These are phyloP conservation scores for Mortierella hygrophila DNA, from an alignment of 192 early-diverging fungal genomes.

Conservation along the genomic window DNA sequence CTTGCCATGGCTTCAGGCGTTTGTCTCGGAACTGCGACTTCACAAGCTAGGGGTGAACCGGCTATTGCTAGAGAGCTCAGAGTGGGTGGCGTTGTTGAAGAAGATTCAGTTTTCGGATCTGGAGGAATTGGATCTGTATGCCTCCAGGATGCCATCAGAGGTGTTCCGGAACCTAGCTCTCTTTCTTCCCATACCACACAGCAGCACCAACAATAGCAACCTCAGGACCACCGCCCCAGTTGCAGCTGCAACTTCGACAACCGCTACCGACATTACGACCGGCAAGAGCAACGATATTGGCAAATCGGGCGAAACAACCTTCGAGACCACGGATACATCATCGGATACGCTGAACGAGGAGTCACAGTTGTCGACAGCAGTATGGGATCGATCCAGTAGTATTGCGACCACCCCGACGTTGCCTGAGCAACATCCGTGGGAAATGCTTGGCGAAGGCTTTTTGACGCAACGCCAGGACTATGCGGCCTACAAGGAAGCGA, in stretches of 20 bases:
- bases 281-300: background rate
- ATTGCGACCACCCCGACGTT: background rate
- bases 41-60: slow-evolving; percentile 12
- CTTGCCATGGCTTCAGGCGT: slow-evolving; percentile 12
- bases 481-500: background rate
- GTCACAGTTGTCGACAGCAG: background rate
- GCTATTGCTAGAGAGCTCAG: background rate
- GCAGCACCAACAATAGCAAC: background rate
- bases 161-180: slow-evolving; percentile 6
- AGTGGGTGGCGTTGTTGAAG: slow-evolving; percentile 12
- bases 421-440: background rate
- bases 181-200: background rate
- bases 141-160: slow-evolving; percentile 11
- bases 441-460: background rate
- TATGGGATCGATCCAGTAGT: background rate
- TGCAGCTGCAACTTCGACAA: background rate
- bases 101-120: slow-evolving; percentile 19
- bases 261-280: background rate
- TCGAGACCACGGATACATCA: background rate
- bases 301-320: background rate
- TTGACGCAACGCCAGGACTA: background rate
- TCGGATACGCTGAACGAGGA: background rate
- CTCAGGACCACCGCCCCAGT: background rate
- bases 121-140: slow-evolving; percentile 11
- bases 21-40: slow-evolving; percentile 10